These are phyloP conservation scores for Sicyos edulis DNA, from an alignment of 306 rosid species.

Conservation along the genomic window DNA sequence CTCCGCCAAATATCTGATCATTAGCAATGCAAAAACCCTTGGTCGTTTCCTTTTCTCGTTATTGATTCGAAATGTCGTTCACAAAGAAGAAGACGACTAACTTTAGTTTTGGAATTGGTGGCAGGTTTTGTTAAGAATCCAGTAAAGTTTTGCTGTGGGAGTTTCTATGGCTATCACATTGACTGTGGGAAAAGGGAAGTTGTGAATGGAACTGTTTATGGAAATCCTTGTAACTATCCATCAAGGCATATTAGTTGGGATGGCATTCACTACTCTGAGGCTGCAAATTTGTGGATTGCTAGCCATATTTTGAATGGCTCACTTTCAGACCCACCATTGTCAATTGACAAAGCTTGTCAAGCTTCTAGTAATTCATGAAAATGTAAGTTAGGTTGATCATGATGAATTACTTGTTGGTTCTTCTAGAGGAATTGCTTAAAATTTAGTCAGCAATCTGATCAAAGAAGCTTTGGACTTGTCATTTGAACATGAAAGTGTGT, in stretches of 20 bases:
- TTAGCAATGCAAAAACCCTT: slow-evolving; percentile 45
- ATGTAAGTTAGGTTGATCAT: not conserved
- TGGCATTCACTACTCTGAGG: slow-evolving; percentile 79
- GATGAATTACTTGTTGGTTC: not conserved
- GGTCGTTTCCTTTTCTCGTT: slow-evolving; percentile 32
- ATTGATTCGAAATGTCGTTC: not conserved
- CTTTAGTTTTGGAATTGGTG: slow-evolving; percentile 18
- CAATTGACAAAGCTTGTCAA: slow-evolving; percentile 51
- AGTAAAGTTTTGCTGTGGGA: slow-evolving; percentile 79
- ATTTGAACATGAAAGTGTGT: not conserved
- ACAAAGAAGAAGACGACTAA: not conserved
- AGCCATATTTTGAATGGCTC: slow-evolving; percentile 45
- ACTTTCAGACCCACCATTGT: slow-evolving; percentile 61
- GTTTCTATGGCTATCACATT: slow-evolving; percentile 52
- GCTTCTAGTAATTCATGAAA: slow-evolving; percentile 13
- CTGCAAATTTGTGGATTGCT: slow-evolving; percentile 61
- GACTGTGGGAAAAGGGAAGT: slow-evolving; percentile 55
- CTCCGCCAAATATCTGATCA: slow-evolving; percentile 55
- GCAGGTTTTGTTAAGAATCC: slow-evolving; percentile 68
- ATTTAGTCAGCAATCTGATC: not conserved
- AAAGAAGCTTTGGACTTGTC: not conserved
- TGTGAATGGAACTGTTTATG: slow-evolving; percentile 69
- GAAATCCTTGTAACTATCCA: slow-evolving; percentile 66
- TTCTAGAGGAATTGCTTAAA: not conserved
- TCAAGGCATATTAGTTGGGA: slow-evolving; percentile 74